phyloP scores from a whole-genome alignment of 768 basidiomycete genomes.

The Termitomyces sp. region DNA sequence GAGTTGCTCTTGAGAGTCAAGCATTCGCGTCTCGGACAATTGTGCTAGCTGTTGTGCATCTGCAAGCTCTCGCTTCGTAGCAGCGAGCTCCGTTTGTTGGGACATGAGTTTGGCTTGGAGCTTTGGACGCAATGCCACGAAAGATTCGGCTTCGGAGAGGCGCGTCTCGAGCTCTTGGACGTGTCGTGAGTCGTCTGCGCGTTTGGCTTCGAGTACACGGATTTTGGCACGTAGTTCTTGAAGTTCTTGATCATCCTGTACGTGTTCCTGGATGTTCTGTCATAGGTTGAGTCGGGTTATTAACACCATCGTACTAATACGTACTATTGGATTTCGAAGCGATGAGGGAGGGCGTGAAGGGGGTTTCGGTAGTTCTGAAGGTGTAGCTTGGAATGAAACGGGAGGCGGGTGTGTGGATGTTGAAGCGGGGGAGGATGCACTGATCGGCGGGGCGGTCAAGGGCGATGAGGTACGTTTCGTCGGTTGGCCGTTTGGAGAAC shows the following conservation, averaged over 20 bases:
- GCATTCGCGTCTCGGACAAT: constrained; percentile 62
- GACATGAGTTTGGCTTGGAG: constrained; percentile 84
- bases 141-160: constrained; percentile 81
- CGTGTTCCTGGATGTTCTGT: constrained; percentile 13
- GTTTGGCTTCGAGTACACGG: constrained; percentile 82
- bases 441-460: constrained; percentile 29
- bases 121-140: constrained; percentile 83
- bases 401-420: constrained; percentile 16
- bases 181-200: constrained; percentile 81
- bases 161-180: constrained; percentile 82
- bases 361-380: constrained; percentile 17
- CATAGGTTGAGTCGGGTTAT: neutral
- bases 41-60: constrained; percentile 75
- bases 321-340: constrained; percentile 14
- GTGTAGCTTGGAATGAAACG: constrained; percentile 20
- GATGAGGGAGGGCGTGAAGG: constrained; percentile 28
- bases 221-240: constrained; percentile 84
- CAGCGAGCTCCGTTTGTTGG: constrained; percentile 76
- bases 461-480: constrained; percentile 35
- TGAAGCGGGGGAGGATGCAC: constrained; percentile 20
- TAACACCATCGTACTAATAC: neutral
- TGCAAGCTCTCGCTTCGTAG: constrained; percentile 69
- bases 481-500: constrained; percentile 19
- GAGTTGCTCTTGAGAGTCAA: constrained; percentile 84
- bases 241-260: constrained; percentile 54